These are phyloP conservation scores for Taxillus chinensis DNA, from an alignment of 164 flowering plant genomes.

Conservation along the genomic window DNA sequence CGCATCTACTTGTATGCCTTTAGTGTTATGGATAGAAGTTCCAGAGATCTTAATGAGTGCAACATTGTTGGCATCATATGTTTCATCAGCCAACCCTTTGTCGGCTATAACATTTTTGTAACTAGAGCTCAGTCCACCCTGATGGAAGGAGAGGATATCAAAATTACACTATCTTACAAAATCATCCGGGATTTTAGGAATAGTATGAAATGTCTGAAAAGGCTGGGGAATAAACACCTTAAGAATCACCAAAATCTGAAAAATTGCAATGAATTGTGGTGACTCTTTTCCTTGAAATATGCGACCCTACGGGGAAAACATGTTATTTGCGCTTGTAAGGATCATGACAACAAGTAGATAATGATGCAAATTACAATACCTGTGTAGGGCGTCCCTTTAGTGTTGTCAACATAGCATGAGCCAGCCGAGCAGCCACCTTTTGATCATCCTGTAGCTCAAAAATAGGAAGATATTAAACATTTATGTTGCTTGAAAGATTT, in stretches of 20 bases:
- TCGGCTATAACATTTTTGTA: conserved; percentile 68
- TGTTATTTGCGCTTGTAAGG: background rate
- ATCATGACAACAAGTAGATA: background rate
- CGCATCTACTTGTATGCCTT: conserved; percentile 84
- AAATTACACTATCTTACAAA: background rate
- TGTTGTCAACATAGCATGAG: conserved; percentile 81
- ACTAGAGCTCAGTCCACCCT: conserved; percentile 97
- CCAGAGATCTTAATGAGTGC: conserved; percentile 82
- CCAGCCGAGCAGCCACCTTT: conserved; percentile 60
- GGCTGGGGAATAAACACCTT: conserved; percentile 41
- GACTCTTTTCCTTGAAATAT: conserved; percentile 91
- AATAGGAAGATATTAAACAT: too few relatives aligned
- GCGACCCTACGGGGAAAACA: conserved; percentile 56
- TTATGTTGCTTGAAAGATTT: too few relatives aligned
- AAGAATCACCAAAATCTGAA: conserved; percentile 86
- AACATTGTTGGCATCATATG: conserved; percentile 65
- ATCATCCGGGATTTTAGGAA: too few relatives aligned
- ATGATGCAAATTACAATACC: conserved; percentile 36
- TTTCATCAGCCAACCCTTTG: conserved; percentile 74
- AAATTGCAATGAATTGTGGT: conserved; percentile 89
- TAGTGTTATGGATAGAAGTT: conserved; percentile 70
- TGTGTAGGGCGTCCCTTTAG: conserved; percentile 89
- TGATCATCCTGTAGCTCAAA: conserved; percentile 67
- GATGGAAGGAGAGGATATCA: conserved; percentile 3
- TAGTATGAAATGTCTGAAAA: background rate